Base-by-base conservation (phyloP, 306 rosid species). In the Psophocarpus tetragonolobus region DNA sequence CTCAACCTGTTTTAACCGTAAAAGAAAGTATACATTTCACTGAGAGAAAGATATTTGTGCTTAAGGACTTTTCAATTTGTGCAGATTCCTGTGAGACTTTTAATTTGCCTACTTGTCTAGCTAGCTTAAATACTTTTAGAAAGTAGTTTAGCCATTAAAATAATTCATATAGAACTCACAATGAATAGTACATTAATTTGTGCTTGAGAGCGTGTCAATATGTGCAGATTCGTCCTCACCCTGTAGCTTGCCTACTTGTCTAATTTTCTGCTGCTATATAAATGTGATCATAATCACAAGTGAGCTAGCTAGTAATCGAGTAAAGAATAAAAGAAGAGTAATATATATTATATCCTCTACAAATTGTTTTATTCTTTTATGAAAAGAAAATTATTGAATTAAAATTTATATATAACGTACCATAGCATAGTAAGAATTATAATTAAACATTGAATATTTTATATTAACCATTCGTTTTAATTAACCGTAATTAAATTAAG, bases 1-100 rank as follows among this genome's bases (percentile, higher is more conserved):
- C 15, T 13, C 50, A 82, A 65, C 65, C 71, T 17, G 20, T 45
- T 76, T 75, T 68, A 42, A 70, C 71, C 67, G 5, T 62, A 51
- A 69, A 47, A n/a, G n/a, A 57, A 21, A 21, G 26, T 3, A 24
- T 6, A 9, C 13, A 39, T 3, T 44, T 27, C 36, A 30, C 14
- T 15, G 30, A 50, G 54, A 70, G 50, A 51, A 17, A 38, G 68
- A 38, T 51, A 65, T 80, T 67, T 67, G 80, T 70, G 61, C 80
- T 62, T 8, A 36, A 27, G 50, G 60, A 30, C 50, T 45, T 35
- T 62, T 68, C 73, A 48, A 45, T 17, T 48, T 82, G 32, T 36
- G 60, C 51, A 58, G 74, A 76, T 82, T 70, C 85, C 70, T 8
- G 4, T 44, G 24, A 56, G 27, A 62, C 81, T 77, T 42, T 76